Evolutionary conservation across 352 stramenopile genomes (phyloP), one percentile per base, ranked within the genome.

Genomic region (Pythium angustatum): DNA sequence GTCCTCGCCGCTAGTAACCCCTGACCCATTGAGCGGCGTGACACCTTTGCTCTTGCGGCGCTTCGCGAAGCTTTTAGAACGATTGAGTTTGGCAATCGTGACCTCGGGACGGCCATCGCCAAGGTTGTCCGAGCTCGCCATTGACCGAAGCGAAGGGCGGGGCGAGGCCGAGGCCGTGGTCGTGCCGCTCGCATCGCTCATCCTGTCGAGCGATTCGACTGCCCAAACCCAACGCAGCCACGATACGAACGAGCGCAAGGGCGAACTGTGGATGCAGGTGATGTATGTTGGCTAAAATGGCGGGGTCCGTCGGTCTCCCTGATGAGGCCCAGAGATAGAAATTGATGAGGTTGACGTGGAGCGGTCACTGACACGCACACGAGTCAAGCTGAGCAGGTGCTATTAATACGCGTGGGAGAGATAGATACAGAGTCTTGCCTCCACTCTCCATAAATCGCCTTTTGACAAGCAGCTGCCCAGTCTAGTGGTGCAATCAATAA

Each of bases 71-170:
- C 58, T 72, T n/a, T 63, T 71, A 33, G 58, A 47, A 15, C 64
- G 64, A 4, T 43, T 21, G 1, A 66, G 52, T 30, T 48, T 63
- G 21, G 50, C 36, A 43, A 54, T 5, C n/a, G 52, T 53, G 24
- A 62, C 48, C 28, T 72, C 65, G 1, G 65, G 65, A 19, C 65
- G 65, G 17, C 65, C 65, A 44, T 72, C 65, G 24, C 50, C 27
- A 0, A 72, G 54, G 14, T 62, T 22, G 24, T 64, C 36, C 1
- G 65, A 72, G 43, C 65, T 68, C 38, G 36, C 36, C 17, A 64
- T n/a, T 6, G 65, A 72, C 0, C 65, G 58, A 7, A 9, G 41
- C 9, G 64, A 71, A 3, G 2, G 24, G n/a, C 8, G 31, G 0
- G 50, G 50, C 28, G 58, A 58, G 3, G 52, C 22, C 28, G 33